Conservation (phyloP, 2,329 filamentous ascomycete species). For the Aspergillus sojae region DNA sequence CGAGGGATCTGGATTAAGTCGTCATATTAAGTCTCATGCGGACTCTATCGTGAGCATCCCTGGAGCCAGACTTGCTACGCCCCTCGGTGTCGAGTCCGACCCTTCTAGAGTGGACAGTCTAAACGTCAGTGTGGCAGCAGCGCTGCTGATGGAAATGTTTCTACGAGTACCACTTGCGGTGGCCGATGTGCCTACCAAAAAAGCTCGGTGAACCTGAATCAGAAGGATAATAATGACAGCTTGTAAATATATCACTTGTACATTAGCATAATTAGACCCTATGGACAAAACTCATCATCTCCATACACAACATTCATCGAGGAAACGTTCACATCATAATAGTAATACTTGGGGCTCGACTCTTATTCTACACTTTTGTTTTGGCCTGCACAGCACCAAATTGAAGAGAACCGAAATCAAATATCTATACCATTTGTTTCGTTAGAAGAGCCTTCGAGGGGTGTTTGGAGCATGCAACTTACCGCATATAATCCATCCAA, state of each 20-base stretch:
- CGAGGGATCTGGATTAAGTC: conserved; percentile 74
- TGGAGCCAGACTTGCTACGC: conserved; percentile 51
- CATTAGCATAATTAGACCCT: conserved; percentile 4
- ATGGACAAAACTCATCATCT: background rate
- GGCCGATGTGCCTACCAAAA: conserved; percentile 23
- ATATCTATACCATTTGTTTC: conserved; percentile 50
- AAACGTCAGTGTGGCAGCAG: conserved; percentile 89
- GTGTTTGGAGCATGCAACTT: conserved; percentile 30
- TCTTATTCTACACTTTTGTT: background rate
- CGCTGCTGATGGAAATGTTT: conserved; percentile 60
- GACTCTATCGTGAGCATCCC: conserved; percentile 67
- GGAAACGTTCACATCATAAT: background rate
- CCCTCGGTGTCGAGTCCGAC: conserved; percentile 35
- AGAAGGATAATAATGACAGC: background rate
- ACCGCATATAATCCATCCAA: conserved; percentile 68
- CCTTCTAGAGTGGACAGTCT: conserved; percentile 75
- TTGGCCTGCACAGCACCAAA: conserved; percentile 59
- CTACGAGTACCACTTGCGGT: conserved; percentile 37
- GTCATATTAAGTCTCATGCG: conserved; percentile 65
- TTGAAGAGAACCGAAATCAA: conserved; percentile 62
- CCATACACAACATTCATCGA: background rate
- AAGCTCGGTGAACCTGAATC: conserved; percentile 2
- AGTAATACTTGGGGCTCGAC: background rate
- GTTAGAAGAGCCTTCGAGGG: conserved; percentile 11
- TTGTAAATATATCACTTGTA: conserved; percentile 11